Percentiles rank a stretch among this genome's conserved stretches.
Conservation (phyloP, 768 basidiomycete genomes). For the Hemileccinum rubropunctum region DNA sequence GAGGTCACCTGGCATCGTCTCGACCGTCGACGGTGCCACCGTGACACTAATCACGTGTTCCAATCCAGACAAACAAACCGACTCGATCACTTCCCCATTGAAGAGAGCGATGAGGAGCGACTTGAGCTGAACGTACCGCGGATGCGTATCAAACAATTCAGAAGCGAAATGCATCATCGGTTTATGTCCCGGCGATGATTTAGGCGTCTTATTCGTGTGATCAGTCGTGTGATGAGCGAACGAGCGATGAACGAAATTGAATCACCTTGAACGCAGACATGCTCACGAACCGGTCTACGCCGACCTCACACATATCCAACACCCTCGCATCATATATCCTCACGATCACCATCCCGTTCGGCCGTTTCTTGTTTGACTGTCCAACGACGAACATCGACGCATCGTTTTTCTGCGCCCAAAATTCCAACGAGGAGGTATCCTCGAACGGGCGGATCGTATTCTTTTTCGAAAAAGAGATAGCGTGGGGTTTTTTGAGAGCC, state of each 20-base stretch:
- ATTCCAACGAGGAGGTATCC: slow-evolving; percentile 73
- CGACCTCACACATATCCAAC: slow-evolving; percentile 94
- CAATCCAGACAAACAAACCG: slow-evolving; percentile 78
- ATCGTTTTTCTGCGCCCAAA: slow-evolving; percentile 94
- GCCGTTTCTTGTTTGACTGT: slow-evolving; percentile 92
- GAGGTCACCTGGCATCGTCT: slow-evolving; percentile 26
- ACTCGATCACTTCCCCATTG: slow-evolving; percentile 82
- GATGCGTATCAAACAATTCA: slow-evolving; percentile 92
- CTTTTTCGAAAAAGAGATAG: slow-evolving; percentile 92
- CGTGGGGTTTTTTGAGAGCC: slow-evolving; percentile 88
- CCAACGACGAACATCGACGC: slow-evolving; percentile 89
- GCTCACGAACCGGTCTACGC: slow-evolving; percentile 74
- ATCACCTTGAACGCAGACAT: slow-evolving; percentile 89
- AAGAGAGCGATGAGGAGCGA: slow-evolving; percentile 89
- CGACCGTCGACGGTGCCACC: slow-evolving; percentile 64
- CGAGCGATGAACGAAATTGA: no score
- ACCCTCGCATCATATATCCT: slow-evolving; percentile 84
- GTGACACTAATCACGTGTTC: slow-evolving; percentile 87
- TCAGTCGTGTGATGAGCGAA: no score
- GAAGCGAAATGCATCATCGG: slow-evolving; percentile 96
- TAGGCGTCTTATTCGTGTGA: slow-evolving; percentile 61
- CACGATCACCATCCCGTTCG: slow-evolving; percentile 80
- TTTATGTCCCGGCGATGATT: slow-evolving; percentile 85
- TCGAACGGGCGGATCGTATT: slow-evolving; percentile 92
- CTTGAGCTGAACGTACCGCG: slow-evolving; percentile 88